Evolutionary conservation across 345 rosid species (phyloP).

Genomic region (Kernera saxatilis): DNA sequence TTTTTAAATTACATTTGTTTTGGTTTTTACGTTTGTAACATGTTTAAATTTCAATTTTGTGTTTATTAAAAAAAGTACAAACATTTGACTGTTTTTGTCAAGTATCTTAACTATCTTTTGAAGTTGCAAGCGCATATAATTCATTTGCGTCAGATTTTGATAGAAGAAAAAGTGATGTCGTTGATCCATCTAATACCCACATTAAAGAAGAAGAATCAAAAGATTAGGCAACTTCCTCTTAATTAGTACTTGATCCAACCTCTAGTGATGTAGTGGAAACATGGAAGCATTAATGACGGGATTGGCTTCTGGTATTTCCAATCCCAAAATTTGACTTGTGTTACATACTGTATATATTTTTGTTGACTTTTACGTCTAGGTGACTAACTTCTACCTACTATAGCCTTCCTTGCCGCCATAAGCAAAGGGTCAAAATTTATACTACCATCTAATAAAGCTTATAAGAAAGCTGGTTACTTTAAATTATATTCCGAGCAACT

Average conservation of each 20-base stretch:
- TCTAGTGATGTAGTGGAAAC: not conserved
- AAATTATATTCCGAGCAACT: not conserved
- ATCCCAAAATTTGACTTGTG: not conserved
- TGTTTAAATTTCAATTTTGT: too few relatives aligned
- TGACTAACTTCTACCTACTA: not conserved
- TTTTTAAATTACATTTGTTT: too few relatives aligned
- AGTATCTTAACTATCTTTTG: too few relatives aligned
- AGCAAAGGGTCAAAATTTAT: not conserved
- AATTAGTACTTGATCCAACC: not conserved
- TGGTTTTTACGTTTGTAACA: too few relatives aligned
- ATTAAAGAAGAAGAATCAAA: not conserved
- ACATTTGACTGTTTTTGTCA: too few relatives aligned
- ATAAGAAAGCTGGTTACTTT: not conserved
- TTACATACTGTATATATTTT: not conserved
- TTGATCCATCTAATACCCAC: not conserved
- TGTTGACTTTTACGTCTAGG: constrained; percentile 3
- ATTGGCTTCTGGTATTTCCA: not conserved
- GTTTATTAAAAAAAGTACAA: too few relatives aligned
- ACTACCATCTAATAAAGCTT: not conserved
- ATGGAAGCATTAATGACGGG: not conserved
- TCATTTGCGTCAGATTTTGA: not conserved
- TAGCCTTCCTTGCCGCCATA: constrained; percentile 1
- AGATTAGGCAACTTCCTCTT: not conserved
- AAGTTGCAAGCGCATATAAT: too few relatives aligned
- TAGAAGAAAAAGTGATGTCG: not conserved